phyloP scores from a whole-genome alignment of 2,329 filamentous ascomycete species.

The Alternaria ventricosa region DNA sequence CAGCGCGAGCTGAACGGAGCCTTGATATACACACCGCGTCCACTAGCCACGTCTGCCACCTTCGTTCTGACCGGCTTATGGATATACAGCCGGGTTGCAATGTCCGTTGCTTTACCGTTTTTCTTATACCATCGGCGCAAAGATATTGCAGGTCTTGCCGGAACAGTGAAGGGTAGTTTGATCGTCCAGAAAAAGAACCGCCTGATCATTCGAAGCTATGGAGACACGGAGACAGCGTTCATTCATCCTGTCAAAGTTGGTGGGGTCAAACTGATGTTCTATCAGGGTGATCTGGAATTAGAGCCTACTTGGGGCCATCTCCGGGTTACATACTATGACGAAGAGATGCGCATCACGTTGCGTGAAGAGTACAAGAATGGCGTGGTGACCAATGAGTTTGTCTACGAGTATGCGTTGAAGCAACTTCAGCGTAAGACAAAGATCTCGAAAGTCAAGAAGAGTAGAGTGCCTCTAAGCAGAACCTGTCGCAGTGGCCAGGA shows the following conservation, averaged over 20 bases:
- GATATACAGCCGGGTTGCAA: slow-evolving; percentile 55
- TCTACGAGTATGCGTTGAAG: slow-evolving; percentile 55
- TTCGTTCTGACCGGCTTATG: slow-evolving; percentile 57
- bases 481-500: slow-evolving; percentile 56
- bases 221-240: slow-evolving; percentile 59
- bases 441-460: slow-evolving; percentile 49
- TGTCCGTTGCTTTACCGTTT: slow-evolving; percentile 54
- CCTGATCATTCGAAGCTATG: slow-evolving; percentile 56
- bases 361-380: slow-evolving; percentile 55
- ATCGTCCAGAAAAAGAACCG: slow-evolving; percentile 56
- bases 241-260: slow-evolving; percentile 46
- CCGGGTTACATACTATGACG: slow-evolving; percentile 57
- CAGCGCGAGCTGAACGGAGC: slow-evolving; percentile 59
- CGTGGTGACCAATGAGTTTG: slow-evolving; percentile 55
- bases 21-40: slow-evolving; percentile 43
- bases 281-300: slow-evolving; percentile 47
- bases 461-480: slow-evolving; percentile 48
- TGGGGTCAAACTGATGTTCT: slow-evolving; percentile 49
- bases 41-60: slow-evolving; percentile 47
- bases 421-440: slow-evolving; percentile 41
- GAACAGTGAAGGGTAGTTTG: slow-evolving; percentile 58
- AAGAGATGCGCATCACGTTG: slow-evolving; percentile 53
- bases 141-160: slow-evolving; percentile 56
- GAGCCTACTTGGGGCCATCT: slow-evolving; percentile 56
- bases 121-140: slow-evolving; percentile 59